Percentiles rank a stretch among this genome's conserved stretches.
Evolutionary conservation across 1,284 basidiomycete genomes (phyloP).

Genomic region (Trichosporon ovoides): DNA sequence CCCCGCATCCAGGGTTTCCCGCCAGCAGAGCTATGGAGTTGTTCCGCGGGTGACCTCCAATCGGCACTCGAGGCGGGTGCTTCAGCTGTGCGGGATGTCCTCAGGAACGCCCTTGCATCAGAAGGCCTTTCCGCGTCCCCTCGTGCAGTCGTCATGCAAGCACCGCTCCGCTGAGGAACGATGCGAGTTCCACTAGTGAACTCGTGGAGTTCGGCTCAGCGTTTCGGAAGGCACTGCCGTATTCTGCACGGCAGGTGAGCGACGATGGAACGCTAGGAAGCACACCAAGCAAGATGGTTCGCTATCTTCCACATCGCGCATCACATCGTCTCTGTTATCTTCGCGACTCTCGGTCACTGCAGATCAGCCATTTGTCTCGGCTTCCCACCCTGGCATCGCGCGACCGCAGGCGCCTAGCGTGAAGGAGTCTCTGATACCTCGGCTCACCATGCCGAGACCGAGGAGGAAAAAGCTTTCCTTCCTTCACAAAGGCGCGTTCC

Average conservation of each 20-base stretch:
- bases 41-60: constrained; percentile 6
- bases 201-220: no score
- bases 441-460: neutral
- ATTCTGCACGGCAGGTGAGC: neutral
- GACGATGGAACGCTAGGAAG: neutral
- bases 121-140: no score
- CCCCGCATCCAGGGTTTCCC: neutral
- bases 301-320: neutral
- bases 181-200: no score
- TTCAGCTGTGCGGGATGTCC: no score
- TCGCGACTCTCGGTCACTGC: neutral
- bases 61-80: no score
- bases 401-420: no score
- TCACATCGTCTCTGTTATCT: neutral
- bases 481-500: neutral
- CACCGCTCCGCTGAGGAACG: no score
- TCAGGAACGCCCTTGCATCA: no score
- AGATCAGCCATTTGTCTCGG: neutral
- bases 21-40: neutral
- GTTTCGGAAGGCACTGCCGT: no score
- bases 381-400: no score
- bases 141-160: no score
- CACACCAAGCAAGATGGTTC: neutral
- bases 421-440: no score
- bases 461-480: neutral